Evolutionary conservation across 1,139 yeast genomes (phyloP).

Genomic region (Blastobotrys serpentis): DNA sequence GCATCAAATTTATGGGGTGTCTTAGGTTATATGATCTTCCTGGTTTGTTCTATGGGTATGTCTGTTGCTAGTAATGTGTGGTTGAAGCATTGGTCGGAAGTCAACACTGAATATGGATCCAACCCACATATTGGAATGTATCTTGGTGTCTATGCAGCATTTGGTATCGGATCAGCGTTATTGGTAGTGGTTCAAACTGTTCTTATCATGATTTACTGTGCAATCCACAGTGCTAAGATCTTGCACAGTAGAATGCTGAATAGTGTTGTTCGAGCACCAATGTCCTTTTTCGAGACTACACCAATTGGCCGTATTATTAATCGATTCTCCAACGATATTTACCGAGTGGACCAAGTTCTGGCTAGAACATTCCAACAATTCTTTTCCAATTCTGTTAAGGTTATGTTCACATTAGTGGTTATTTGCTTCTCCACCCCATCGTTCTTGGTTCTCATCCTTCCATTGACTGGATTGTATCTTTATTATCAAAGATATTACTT

Average conservation of each 20-base stretch:
- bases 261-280: constrained; percentile 86
- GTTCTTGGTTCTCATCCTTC: constrained; percentile 67
- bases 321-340: constrained; percentile 90
- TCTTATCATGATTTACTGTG: constrained; percentile 77
- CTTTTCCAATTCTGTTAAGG: constrained; percentile 68
- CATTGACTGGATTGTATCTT: constrained; percentile 68
- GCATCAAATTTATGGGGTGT: constrained; percentile 85
- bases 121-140: constrained; percentile 72
- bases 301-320: constrained; percentile 94
- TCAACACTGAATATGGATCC: constrained; percentile 63
- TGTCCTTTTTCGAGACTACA: constrained; percentile 96
- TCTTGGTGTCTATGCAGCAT: constrained; percentile 68
- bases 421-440: constrained; percentile 89
- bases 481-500: constrained; percentile 86
- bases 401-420: constrained; percentile 76
- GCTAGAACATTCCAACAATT: constrained; percentile 85
- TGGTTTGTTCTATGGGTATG: constrained; percentile 55
- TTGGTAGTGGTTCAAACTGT: constrained; percentile 65
- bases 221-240: constrained; percentile 76
- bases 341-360: constrained; percentile 84
- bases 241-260: constrained; percentile 79
- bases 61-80: constrained; percentile 73
- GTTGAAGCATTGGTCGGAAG: constrained; percentile 97
- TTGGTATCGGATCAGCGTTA: constrained; percentile 69
- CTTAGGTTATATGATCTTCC: constrained; percentile 47